Evolutionary conservation across 495 filamentous ascomycete genomes (phyloP).

Genomic region (Daldinia bambusicola): DNA sequence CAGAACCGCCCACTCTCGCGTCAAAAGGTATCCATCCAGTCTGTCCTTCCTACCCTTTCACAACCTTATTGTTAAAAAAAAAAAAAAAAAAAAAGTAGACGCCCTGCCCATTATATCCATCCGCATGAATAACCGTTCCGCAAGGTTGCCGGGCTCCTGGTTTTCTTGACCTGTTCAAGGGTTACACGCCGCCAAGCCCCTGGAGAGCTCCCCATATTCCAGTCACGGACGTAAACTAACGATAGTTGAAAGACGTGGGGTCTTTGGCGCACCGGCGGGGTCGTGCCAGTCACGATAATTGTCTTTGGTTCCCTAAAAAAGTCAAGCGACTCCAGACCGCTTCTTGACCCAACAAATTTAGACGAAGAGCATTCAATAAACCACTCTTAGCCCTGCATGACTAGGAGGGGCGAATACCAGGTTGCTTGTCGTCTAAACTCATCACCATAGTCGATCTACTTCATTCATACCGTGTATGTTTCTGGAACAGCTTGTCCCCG

Average conservation of each 20-base stretch:
- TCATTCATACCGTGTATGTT: slow-evolving; percentile 28
- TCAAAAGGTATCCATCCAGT: slow-evolving; percentile 10
- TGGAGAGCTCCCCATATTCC: slow-evolving; percentile 23
- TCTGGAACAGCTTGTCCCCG: not conserved
- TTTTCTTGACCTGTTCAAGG: slow-evolving; percentile 2
- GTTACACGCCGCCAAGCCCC: slow-evolving; percentile 6
- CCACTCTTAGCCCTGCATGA: slow-evolving; percentile 27
- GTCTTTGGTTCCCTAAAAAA: slow-evolving; percentile 35
- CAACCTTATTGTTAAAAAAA: slow-evolving; percentile 5
- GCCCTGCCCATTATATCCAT: slow-evolving; percentile 14
- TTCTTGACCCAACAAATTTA: slow-evolving; percentile 42
- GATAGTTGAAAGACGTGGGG: slow-evolving; percentile 36
- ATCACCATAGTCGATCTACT: slow-evolving; percentile 14
- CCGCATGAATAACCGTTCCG: slow-evolving; percentile 11
- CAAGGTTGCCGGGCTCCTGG: slow-evolving; percentile 18
- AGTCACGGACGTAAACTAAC: slow-evolving; percentile 20
- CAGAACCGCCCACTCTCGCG: slow-evolving; percentile 16
- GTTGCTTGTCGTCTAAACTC: slow-evolving; percentile 15
- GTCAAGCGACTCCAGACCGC: slow-evolving; percentile 44
- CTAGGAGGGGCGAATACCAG: slow-evolving; percentile 25
- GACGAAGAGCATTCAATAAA: slow-evolving; percentile 34
- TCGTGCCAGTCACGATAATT: slow-evolving; percentile 41
- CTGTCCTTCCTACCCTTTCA: not conserved
- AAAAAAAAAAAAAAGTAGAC: not conserved
- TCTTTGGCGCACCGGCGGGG: slow-evolving; percentile 31